These are phyloP conservation scores for Rhodotorula sp. DNA, from an alignment of 1,284 basidiomycete genomes.

Conservation along the genomic window DNA sequence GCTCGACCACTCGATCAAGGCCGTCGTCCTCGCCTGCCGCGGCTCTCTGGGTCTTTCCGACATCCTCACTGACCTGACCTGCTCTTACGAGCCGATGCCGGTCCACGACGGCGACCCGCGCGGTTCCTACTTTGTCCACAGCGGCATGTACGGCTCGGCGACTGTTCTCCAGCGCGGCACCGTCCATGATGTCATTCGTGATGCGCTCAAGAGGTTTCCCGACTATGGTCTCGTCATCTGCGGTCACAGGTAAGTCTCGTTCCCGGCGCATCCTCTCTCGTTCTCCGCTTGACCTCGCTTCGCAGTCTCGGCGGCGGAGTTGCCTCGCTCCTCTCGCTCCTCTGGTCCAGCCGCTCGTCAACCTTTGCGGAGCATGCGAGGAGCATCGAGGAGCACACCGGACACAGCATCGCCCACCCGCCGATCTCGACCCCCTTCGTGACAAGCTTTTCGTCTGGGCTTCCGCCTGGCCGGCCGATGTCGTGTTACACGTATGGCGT, in stretches of 20 bases:
- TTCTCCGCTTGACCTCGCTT: background rate
- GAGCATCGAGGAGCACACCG: background rate
- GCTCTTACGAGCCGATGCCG: slow-evolving; percentile 52
- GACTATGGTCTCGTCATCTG: slow-evolving; percentile 54
- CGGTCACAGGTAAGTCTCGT: slow-evolving; percentile 43
- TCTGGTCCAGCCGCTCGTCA: slow-evolving; percentile 37
- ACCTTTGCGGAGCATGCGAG: slow-evolving; percentile 8
- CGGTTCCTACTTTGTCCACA: slow-evolving; percentile 52
- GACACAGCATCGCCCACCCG: slow-evolving; percentile 45
- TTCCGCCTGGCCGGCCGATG: slow-evolving; percentile 54
- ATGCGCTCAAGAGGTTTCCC: slow-evolving; percentile 51
- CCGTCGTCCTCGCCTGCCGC: slow-evolving; percentile 52
- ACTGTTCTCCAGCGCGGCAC: slow-evolving; percentile 50
- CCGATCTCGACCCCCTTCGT: slow-evolving; percentile 53
- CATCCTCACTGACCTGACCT: slow-evolving; percentile 56
- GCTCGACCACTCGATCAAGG: slow-evolving; percentile 52
- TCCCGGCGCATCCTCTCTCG: background rate
- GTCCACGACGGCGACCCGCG: slow-evolving; percentile 50
- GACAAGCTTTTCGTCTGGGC: slow-evolving; percentile 50
- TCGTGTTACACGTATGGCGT: slow-evolving; percentile 52
- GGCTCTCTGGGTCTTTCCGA: slow-evolving; percentile 55
- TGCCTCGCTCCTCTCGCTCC: slow-evolving; percentile 46
- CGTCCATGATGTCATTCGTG: slow-evolving; percentile 52
- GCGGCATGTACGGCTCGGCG: slow-evolving; percentile 55
- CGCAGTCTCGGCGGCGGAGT: slow-evolving; percentile 55